Percentiles rank a stretch among this genome's conserved stretches.
These are phyloP conservation scores for Linnemannia hyalina DNA, from an alignment of 192 early-diverging fungal species.

Conservation along the genomic window DNA sequence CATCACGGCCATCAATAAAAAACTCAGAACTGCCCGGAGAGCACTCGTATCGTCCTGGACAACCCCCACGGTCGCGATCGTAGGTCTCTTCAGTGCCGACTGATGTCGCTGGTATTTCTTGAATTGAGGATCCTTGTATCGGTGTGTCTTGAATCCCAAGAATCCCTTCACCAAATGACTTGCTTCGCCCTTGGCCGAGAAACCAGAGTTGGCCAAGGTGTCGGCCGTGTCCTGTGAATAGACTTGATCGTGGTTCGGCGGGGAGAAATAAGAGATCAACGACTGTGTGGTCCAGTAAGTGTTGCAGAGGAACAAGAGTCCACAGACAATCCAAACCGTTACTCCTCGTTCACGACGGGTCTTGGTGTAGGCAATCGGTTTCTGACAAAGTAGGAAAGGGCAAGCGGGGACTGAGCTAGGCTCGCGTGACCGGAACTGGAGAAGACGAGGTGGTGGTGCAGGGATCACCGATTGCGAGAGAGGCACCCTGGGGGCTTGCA, in stretches of 20 bases:
- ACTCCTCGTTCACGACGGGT: slow-evolving; percentile 48
- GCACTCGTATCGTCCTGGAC: slow-evolving; percentile 39
- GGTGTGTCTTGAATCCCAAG: slow-evolving; percentile 44
- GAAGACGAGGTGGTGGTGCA: slow-evolving; percentile 42
- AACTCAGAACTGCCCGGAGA: slow-evolving; percentile 15
- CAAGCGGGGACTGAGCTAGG: slow-evolving; percentile 43
- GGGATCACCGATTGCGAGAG: slow-evolving; percentile 29
- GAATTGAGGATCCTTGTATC: slow-evolving; percentile 29
- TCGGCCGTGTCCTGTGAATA: neutral
- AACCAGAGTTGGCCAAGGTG: slow-evolving; percentile 8
- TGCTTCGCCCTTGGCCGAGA: slow-evolving; percentile 29
- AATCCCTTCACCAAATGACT: slow-evolving; percentile 39
- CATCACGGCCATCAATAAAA: slow-evolving; percentile 33
- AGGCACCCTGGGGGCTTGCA: slow-evolving; percentile 6
- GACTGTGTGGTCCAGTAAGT: slow-evolving; percentile 52
- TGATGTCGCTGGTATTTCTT: slow-evolving; percentile 17
- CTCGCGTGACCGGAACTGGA: slow-evolving; percentile 41
- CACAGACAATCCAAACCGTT: slow-evolving; percentile 49
- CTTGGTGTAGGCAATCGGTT: slow-evolving; percentile 38
- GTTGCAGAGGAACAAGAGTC: slow-evolving; percentile 49
- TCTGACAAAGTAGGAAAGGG: slow-evolving; percentile 43
- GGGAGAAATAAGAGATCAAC: slow-evolving; percentile 28
- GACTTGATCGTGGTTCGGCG: slow-evolving; percentile 3
- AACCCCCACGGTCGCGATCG: slow-evolving; percentile 45
- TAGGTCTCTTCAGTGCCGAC: slow-evolving; percentile 20